Evolutionary conservation across 163 green algal species (phyloP).

Genomic region (Chlamydomonas reinhardtii): DNA sequence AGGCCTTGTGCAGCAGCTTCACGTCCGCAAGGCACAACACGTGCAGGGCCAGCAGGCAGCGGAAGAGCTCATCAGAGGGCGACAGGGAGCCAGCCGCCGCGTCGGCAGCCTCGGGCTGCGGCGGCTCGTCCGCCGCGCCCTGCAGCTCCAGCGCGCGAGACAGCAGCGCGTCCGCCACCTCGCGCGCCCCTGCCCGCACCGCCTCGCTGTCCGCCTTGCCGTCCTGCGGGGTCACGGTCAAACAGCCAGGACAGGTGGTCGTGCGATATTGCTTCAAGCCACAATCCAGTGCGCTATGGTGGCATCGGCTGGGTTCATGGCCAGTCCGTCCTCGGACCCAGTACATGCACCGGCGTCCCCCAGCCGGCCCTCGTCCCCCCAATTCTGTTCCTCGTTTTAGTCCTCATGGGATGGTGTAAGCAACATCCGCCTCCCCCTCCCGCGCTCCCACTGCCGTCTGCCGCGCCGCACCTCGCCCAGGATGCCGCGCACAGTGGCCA

Average conservation of each 20-base stretch:
- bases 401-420: too few species aligned
- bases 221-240: conserved; percentile 17
- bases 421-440: too few species aligned
- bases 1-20: conserved; percentile 65
- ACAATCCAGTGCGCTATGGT: too few species aligned
- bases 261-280: too few species aligned
- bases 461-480: conserved; percentile 20
- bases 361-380: too few species aligned
- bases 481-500: conserved; percentile 55
- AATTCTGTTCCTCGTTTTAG: too few species aligned
- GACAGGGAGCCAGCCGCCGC: neutral
- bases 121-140: conserved; percentile 6
- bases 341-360: too few species aligned
- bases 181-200: conserved; percentile 46
- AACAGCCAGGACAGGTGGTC: too few species aligned
- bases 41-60: conserved; percentile 80
- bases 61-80: conserved; percentile 12
- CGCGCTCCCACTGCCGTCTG: too few species aligned
- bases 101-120: neutral
- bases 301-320: too few species aligned
- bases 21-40: conserved; percentile 74
- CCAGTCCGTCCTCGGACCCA: too few species aligned
- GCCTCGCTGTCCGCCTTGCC: conserved; percentile 34
- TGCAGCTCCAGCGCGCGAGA: conserved; percentile 63
- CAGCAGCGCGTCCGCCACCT: conserved; percentile 65